Evolutionary conservation across 2,329 filamentous ascomycete species (phyloP).

Genomic region (Aureobasidium namibiae): DNA sequence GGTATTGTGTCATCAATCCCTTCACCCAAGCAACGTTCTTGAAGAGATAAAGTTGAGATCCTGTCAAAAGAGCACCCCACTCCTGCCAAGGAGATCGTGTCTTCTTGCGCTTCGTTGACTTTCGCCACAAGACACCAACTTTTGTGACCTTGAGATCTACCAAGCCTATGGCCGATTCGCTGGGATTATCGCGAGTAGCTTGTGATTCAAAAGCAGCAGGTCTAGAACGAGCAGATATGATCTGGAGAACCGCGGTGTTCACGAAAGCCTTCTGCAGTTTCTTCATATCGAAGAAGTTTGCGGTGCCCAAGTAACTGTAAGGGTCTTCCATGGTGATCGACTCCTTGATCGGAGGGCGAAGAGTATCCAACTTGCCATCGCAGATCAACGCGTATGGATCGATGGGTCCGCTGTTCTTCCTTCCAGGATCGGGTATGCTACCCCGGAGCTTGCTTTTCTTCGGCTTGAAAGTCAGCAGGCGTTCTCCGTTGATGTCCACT

Average conservation of each 20-base stretch:
- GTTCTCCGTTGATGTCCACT: conserved; percentile 67
- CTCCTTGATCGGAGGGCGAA: conserved; percentile 84
- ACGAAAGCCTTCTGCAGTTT: conserved; percentile 84
- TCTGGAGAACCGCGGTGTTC: conserved; percentile 84
- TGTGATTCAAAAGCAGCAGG: conserved; percentile 94
- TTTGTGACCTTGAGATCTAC: conserved; percentile 98
- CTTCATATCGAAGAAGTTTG: conserved; percentile 65
- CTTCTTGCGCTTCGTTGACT: conserved; percentile 90
- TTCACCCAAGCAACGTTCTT: conserved; percentile 90
- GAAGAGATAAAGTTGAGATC: conserved; percentile 96
- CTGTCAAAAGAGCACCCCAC: conserved; percentile 93
- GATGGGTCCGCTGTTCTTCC: conserved; percentile 61
- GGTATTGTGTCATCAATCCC: conserved; percentile 78
- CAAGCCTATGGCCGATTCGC: conserved; percentile 81
- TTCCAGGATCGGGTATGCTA: conserved; percentile 56
- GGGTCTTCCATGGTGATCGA: conserved; percentile 86
- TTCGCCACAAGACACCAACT: conserved; percentile 89
- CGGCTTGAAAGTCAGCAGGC: conserved; percentile 61
- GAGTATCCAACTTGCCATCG: conserved; percentile 72
- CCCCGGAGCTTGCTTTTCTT: conserved; percentile 64
- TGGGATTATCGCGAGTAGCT: conserved; percentile 72
- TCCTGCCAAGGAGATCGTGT: conserved; percentile 95
- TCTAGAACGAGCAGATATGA: conserved; percentile 84
- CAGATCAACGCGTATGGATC: conserved; percentile 94
- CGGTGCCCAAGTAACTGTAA: conserved; percentile 78